Evolutionary conservation across 169 alveolate genomes (phyloP).

Genomic region (Plasmodium coatneyi): DNA sequence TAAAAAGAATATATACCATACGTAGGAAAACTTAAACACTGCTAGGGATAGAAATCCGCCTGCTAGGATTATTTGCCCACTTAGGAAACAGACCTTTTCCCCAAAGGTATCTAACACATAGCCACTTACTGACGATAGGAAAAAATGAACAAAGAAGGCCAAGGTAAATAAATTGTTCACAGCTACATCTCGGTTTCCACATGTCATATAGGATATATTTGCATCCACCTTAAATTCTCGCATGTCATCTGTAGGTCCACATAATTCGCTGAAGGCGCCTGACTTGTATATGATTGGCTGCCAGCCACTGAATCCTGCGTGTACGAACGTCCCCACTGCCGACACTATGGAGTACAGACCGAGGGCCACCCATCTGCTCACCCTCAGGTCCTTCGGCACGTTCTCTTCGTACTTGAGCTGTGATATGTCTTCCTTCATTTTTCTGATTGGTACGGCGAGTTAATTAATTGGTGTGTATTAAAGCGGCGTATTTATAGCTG

Average conservation of each 20-base stretch:
- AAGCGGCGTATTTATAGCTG: not conserved
- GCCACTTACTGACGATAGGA: constrained; percentile 65
- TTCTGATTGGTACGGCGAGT: not conserved
- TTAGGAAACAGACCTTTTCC: constrained; percentile 43
- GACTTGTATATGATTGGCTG: constrained; percentile 67
- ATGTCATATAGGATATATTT: constrained; percentile 5
- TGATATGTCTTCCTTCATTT: constrained; percentile 13
- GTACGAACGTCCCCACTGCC: constrained; percentile 39
- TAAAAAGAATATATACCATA: constrained; percentile 58
- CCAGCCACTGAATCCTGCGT: constrained; percentile 72
- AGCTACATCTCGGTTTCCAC: constrained; percentile 72
- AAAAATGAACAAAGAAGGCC: constrained; percentile 68
- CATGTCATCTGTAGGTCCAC: constrained; percentile 19
- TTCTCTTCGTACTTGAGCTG: not conserved
- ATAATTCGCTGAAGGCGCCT: constrained; percentile 65
- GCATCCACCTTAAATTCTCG: constrained; percentile 25
- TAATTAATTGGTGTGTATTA: not conserved
- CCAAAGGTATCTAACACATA: constrained; percentile 64
- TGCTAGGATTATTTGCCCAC: constrained; percentile 46
- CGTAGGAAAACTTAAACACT: constrained; percentile 13
- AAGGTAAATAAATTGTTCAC: constrained; percentile 59
- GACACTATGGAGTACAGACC: constrained; percentile 38
- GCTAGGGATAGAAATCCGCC: constrained; percentile 32
- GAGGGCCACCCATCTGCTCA: constrained; percentile 29
- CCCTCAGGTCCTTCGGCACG: not conserved